Conservation (phyloP, 768 basidiomycete genomes). For the Lyophyllum semitale region DNA sequence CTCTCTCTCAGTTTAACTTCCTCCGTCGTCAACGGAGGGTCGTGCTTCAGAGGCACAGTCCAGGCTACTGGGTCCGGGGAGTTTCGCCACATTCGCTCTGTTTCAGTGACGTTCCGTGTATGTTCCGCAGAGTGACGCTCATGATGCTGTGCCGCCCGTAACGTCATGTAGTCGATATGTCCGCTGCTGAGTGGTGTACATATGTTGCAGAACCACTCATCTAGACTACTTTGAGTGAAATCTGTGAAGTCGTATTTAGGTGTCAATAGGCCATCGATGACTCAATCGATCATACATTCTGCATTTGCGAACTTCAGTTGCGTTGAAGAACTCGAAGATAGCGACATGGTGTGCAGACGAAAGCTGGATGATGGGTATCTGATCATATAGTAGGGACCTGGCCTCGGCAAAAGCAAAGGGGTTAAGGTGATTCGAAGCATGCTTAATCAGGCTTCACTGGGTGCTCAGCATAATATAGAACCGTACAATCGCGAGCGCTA, state of each 20-base stretch:
- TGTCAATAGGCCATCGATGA: constrained; percentile 1
- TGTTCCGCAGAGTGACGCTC: constrained; percentile 23
- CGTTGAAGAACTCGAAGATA: constrained; percentile 6
- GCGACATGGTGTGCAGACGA: constrained; percentile 9
- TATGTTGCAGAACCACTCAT: constrained; percentile 38
- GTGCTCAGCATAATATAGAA: too few relatives aligned
- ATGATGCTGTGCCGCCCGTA: constrained; percentile 25
- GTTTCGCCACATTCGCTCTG: constrained; percentile 20
- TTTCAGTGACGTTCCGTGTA: constrained; percentile 15
- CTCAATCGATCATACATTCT: too few relatives aligned
- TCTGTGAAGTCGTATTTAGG: constrained; percentile 14
- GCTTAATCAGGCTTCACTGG: background rate
- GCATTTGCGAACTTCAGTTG: constrained; percentile 13
- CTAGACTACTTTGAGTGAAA: constrained; percentile 25
- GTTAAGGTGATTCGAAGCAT: background rate
- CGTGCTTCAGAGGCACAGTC: constrained; percentile 20
- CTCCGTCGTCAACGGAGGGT: constrained; percentile 22
- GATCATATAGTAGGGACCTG: constrained; percentile 6
- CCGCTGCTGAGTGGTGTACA: constrained; percentile 44
- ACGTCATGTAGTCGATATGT: constrained; percentile 29
- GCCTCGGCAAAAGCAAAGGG: constrained; percentile 4
- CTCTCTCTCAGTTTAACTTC: constrained; percentile 30
- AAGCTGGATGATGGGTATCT: background rate
- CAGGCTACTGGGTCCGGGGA: constrained; percentile 23
- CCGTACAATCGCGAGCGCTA: too few relatives aligned